phyloP scores from a whole-genome alignment of 495 filamentous ascomycete species.

The Elaphomyces granulatus region DNA sequence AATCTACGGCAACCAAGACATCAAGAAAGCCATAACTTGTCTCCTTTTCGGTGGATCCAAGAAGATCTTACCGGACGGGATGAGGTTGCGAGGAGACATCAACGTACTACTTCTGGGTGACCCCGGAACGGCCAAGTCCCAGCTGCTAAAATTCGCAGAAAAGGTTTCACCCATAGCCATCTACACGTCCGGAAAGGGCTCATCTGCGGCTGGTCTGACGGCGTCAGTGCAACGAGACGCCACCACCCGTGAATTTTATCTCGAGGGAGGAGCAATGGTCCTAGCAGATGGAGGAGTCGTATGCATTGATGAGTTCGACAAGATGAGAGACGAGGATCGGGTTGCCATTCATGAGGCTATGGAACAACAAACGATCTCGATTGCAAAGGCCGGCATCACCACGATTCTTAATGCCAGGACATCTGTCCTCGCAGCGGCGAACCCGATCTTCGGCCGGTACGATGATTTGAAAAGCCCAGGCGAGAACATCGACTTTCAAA shows the following conservation, averaged over 20 bases:
- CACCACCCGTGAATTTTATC: constrained; percentile 88
- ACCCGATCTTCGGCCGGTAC: constrained; percentile 95
- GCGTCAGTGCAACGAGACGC: constrained; percentile 92
- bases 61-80: constrained; percentile 96
- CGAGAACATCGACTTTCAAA: constrained; percentile 99
- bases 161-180: constrained; percentile 95
- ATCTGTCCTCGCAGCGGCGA: constrained; percentile 89
- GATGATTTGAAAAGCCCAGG: constrained; percentile 96
- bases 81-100: constrained; percentile 97
- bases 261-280: constrained; percentile 98
- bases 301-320: constrained; percentile 99
- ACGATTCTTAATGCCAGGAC: constrained; percentile 96
- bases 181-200: constrained; percentile 98
- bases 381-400: constrained; percentile 97
- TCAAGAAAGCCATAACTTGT: constrained; percentile 98
- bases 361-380: constrained; percentile 99
- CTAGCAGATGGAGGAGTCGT: constrained; percentile 95
- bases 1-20: constrained; percentile 91
- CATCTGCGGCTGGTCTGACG: constrained; percentile 94
- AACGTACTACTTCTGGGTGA: constrained; percentile 97
- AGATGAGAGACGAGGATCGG: constrained; percentile 98
- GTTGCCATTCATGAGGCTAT: constrained; percentile 99
- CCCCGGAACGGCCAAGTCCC: constrained; percentile 96
- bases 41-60: constrained; percentile 91
- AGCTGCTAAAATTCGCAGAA: constrained; percentile 94